phyloP scores from a whole-genome alignment of 805 yeast species.

The Nakazawaea pomicola region DNA sequence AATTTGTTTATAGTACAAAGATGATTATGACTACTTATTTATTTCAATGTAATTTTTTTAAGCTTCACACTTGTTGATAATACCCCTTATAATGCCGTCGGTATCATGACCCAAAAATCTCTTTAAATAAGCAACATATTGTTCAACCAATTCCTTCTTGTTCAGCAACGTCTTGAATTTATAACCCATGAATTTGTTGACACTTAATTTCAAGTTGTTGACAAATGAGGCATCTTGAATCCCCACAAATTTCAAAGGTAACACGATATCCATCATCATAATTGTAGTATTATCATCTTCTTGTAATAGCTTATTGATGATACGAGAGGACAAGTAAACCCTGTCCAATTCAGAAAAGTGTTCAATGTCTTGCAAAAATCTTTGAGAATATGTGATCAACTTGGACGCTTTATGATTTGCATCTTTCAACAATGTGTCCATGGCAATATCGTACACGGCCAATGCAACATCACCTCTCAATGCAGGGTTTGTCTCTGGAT shows the following conservation, averaged over 20 bases:
- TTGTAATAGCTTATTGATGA: constrained; percentile 47
- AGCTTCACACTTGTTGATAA: constrained; percentile 22
- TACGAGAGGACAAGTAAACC: constrained; percentile 58
- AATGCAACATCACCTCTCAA: constrained; percentile 68
- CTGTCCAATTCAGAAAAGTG: constrained; percentile 67
- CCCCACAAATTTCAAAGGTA: constrained; percentile 56
- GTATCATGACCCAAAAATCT: constrained; percentile 23
- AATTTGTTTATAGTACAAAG: too few species aligned
- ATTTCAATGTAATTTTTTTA: background rate
- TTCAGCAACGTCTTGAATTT: constrained; percentile 35
- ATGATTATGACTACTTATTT: too few species aligned
- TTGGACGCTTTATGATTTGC: constrained; percentile 27
- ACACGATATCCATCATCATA: constrained; percentile 49
- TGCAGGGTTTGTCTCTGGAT: constrained; percentile 79
- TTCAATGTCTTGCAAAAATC: constrained; percentile 57
- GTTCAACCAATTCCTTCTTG: constrained; percentile 27
- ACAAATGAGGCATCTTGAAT: constrained; percentile 42
- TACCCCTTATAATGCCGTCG: constrained; percentile 24
- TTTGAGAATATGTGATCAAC: constrained; percentile 31
- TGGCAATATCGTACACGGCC: constrained; percentile 63
- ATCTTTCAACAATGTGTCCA: constrained; percentile 38
- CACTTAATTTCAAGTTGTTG: constrained; percentile 58
- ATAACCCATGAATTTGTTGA: constrained; percentile 66
- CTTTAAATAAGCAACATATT: constrained; percentile 29
- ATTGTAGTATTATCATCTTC: constrained; percentile 37